Evolutionary conservation across 2,329 filamentous ascomycete species (phyloP).

Genomic region (Penicillium janthinellum): DNA sequence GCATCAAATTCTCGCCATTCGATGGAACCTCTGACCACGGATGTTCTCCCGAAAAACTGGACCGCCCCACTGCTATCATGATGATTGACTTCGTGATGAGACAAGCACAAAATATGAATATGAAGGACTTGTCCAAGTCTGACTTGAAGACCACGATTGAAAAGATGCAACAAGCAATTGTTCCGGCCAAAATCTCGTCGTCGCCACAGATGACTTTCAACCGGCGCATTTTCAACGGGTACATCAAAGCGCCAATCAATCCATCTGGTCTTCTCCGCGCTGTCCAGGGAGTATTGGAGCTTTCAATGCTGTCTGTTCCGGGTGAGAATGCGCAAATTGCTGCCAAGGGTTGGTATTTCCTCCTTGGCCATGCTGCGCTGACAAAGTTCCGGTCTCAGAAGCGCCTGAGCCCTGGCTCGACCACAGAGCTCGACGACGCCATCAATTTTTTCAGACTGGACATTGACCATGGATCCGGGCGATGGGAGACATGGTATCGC

Average conservation of each 20-base stretch:
- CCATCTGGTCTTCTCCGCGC: conserved; percentile 77
- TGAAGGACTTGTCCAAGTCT: conserved; percentile 89
- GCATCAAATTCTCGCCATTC: conserved; percentile 72
- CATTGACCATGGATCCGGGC: conserved; percentile 76
- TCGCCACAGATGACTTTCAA: conserved; percentile 85
- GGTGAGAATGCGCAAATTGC: conserved; percentile 71
- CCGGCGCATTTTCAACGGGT: conserved; percentile 76
- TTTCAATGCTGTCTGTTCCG: conserved; percentile 71
- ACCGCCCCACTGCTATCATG: conserved; percentile 76
- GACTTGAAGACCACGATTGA: conserved; percentile 90
- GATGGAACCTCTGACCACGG: conserved; percentile 75
- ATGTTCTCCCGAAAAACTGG: conserved; percentile 74
- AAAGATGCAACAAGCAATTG: conserved; percentile 85
- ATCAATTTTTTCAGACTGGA: conserved; percentile 79
- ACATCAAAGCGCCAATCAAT: conserved; percentile 80
- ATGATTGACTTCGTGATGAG: conserved; percentile 81
- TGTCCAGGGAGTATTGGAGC: conserved; percentile 73
- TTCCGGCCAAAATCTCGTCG: conserved; percentile 72
- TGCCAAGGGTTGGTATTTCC: conserved; percentile 85
- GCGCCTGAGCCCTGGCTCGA: conserved; percentile 74
- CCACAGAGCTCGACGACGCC: conserved; percentile 80
- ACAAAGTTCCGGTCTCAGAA: conserved; percentile 83
- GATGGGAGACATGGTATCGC: conserved; percentile 90
- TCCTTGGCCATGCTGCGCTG: conserved; percentile 84
- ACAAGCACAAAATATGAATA: conserved; percentile 78